Evolutionary conservation across 2,329 filamentous ascomycete species (phyloP).

Genomic region (Fusarium globosum): DNA sequence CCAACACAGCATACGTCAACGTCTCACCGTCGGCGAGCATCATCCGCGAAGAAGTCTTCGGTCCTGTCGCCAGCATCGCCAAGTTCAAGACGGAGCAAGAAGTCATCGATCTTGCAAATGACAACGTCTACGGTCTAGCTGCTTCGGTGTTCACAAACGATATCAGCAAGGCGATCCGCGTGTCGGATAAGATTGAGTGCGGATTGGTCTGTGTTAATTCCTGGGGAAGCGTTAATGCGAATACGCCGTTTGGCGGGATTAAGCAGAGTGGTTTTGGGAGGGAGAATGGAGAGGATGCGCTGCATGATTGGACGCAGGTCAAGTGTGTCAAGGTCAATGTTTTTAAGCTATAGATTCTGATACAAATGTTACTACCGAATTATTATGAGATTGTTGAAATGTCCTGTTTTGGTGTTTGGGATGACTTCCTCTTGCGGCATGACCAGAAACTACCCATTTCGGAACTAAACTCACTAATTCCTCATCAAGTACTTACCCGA

Average conservation of each 20-base stretch:
- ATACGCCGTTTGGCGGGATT: slow-evolving; percentile 49
- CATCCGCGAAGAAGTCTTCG: slow-evolving; percentile 32
- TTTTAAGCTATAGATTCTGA: slow-evolving; percentile 16
- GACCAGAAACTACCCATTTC: not conserved
- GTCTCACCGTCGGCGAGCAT: slow-evolving; percentile 26
- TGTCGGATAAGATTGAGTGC: slow-evolving; percentile 60
- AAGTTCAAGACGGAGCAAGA: slow-evolving; percentile 31
- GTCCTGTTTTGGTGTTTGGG: not conserved
- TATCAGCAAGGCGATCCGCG: slow-evolving; percentile 46
- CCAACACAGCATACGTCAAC: slow-evolving; percentile 47
- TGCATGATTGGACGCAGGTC: slow-evolving; percentile 47
- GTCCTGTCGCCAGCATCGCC: slow-evolving; percentile 22
- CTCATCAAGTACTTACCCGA: not conserved
- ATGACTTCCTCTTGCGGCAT: not conserved
- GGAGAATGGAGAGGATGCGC: slow-evolving; percentile 48
- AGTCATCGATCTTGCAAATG: slow-evolving; percentile 9
- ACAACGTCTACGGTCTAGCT: slow-evolving; percentile 21
- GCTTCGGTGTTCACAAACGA: slow-evolving; percentile 62
- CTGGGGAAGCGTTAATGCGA: slow-evolving; percentile 42
- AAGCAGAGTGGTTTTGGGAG: slow-evolving; percentile 50
- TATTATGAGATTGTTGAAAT: too few species aligned
- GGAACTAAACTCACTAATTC: not conserved
- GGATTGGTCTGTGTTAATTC: slow-evolving; percentile 74
- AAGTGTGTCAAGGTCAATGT: slow-evolving; percentile 46
- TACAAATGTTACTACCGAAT: not conserved